Conservation (phyloP, 75 land plant genomes). For the Ceratopteris richardii region DNA sequence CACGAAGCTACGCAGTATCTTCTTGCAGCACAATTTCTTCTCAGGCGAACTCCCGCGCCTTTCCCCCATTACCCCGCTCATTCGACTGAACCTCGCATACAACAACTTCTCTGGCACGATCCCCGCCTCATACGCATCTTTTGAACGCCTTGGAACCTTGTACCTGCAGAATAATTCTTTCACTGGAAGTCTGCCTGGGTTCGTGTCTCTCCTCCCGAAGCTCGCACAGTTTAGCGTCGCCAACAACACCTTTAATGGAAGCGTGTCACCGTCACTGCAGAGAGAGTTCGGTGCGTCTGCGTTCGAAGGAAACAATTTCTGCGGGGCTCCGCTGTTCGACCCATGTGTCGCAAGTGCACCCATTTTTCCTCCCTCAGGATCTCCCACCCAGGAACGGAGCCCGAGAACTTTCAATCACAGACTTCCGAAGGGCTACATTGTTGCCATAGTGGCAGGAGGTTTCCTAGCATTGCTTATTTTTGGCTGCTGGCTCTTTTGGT, state of each 20-base stretch:
- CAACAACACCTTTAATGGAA: conserved; percentile 66
- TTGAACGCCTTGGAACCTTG: conserved; percentile 10
- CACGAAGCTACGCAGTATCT: conserved; percentile 43
- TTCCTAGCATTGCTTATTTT: not conserved
- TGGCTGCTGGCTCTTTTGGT: not conserved
- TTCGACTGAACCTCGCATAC: conserved; percentile 12
- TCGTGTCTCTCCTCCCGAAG: conserved; percentile 23
- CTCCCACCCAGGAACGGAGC: not conserved
- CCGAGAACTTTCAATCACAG: not conserved
- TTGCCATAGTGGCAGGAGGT: not conserved
- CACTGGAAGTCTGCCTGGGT: conserved; percentile 48
- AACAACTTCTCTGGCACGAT: conserved; percentile 12
- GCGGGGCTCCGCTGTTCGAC: conserved; percentile 42
- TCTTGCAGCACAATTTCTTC: conserved; percentile 52
- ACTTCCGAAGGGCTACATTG: not conserved
- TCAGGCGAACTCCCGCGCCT: conserved; percentile 17
- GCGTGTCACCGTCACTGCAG: conserved; percentile 46
- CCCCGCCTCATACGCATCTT: conserved; percentile 8
- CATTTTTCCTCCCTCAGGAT: not conserved
- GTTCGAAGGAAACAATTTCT: conserved; percentile 37
- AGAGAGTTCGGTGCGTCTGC: conserved; percentile 35
- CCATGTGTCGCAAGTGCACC: not conserved
- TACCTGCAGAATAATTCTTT: conserved; percentile 64
- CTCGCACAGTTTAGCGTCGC: conserved; percentile 55
- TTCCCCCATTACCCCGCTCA: conserved; percentile 8